Percentiles rank a stretch among this genome's conserved stretches.
Conservation (phyloP, 768 basidiomycete genomes). For the Suillus decipiens region DNA sequence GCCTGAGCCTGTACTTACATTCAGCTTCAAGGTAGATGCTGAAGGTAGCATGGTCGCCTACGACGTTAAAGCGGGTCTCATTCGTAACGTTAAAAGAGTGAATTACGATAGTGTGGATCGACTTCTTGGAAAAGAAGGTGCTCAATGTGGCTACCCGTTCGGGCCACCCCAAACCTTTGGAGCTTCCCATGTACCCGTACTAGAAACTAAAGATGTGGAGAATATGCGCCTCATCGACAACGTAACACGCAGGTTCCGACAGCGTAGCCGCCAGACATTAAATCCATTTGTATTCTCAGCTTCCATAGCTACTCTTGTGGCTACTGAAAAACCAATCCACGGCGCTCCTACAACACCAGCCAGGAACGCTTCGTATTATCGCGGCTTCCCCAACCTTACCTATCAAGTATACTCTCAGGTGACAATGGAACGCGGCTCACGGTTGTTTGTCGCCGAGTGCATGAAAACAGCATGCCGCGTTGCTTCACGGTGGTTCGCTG, state of each 20-base stretch:
- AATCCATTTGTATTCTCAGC: slow-evolving; percentile 29
- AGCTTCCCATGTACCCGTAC: slow-evolving; percentile 1
- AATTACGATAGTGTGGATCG: slow-evolving; percentile 71
- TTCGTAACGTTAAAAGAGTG: slow-evolving; percentile 64
- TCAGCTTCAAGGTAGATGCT: slow-evolving; percentile 70
- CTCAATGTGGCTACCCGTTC: slow-evolving; percentile 25
- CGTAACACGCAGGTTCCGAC: slow-evolving; percentile 27
- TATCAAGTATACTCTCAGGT: slow-evolving; percentile 43
- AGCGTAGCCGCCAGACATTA: slow-evolving; percentile 22
- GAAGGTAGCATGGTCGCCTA: slow-evolving; percentile 70
- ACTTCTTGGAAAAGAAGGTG: slow-evolving; percentile 36
- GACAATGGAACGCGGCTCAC: slow-evolving; percentile 42
- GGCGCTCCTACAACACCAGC: slow-evolving; percentile 31
- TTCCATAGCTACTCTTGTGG: slow-evolving; percentile 28
- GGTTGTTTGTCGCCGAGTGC: slow-evolving; percentile 67
- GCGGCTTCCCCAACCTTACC: slow-evolving; percentile 52
- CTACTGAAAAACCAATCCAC: slow-evolving; percentile 31
- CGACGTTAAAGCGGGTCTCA: slow-evolving; percentile 67
- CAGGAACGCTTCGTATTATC: slow-evolving; percentile 34
- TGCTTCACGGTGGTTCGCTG: slow-evolving; percentile 69
- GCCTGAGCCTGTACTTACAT: slow-evolving; percentile 68
- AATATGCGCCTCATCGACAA: slow-evolving; percentile 35
- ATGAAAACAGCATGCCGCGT: slow-evolving; percentile 82
- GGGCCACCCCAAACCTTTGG: slow-evolving; percentile 10
- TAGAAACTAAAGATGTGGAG: slow-evolving; percentile 24